phyloP scores from a whole-genome alignment of 441 rosid genomes.

The Melastoma candidum region DNA sequence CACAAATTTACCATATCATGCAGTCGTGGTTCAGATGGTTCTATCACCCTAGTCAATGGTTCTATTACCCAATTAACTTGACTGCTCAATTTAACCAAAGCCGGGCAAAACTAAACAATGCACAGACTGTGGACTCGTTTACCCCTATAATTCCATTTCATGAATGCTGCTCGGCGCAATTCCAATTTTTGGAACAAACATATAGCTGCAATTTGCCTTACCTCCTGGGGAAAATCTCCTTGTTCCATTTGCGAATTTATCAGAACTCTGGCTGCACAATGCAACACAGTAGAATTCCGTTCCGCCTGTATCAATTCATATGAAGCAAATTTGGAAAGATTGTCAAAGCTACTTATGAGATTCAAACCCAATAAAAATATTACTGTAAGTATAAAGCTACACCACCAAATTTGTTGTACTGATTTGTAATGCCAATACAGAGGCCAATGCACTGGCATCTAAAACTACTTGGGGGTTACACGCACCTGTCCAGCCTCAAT shows the following conservation, averaged over 20 bases:
- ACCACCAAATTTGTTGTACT: too few species aligned
- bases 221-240: conserved; percentile 5
- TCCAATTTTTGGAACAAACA: neutral
- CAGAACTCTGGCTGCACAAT: conserved; percentile 4
- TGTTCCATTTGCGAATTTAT: conserved; percentile 4
- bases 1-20: too few species aligned
- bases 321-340: neutral
- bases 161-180: neutral
- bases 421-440: too few species aligned
- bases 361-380: neutral
- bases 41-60: too few species aligned
- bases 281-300: neutral
- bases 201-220: neutral
- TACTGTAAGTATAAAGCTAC: neutral
- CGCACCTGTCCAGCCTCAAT: conserved; percentile 23
- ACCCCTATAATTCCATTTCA: neutral
- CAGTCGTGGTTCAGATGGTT: too few species aligned
- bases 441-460: too few species aligned
- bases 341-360: neutral
- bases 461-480: too few species aligned
- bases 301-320: neutral
- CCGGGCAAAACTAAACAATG: too few species aligned
- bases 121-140: too few species aligned
- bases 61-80: too few species aligned
- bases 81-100: too few species aligned